Evolutionary conservation across 352 stramenopile species (phyloP), one percentile per base, ranked within the genome.

Genomic region (Phytophthora pluvialis): DNA sequence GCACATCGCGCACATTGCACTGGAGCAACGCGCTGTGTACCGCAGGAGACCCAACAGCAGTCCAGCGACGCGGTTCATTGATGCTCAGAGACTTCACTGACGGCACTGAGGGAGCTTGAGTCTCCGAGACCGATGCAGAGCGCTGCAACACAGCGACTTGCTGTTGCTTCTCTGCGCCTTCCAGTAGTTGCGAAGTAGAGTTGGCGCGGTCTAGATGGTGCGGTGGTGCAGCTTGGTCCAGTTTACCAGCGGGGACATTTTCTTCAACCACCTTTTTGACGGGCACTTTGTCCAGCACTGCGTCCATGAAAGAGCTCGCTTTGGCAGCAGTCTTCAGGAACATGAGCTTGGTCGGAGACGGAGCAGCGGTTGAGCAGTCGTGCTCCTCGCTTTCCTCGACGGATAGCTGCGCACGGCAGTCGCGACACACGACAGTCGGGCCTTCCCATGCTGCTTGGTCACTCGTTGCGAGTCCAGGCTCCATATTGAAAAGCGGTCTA

Each of bases 301-400:
- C 45, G 43, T 82, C 73, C n/a, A 84, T 60, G 49, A 83, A 77
- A 0, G 73, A 84, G 1, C 47, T 71, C 7, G 70, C 64, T 52
- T 51, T 57, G 29, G 58, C 50, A n/a, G 58, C 64, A 47, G 65
- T 72, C 47, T 58, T 73, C 7, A 64, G 29, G 15, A 73, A 35
- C 33, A 65, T 56, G 13, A 50, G 44, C 29, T 69, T 81, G 8
- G 64, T 73, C 11, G 59, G 47, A 5, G 59, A 66, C 4, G 43
- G 40, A 7, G 54, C 16, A 13, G 38, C 40, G 9, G 58, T 31
- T 8, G 75, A 72, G 50, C 83, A 90, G 63, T 91, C 83, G 52
- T 91, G 83, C 5, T 62, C 79, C 35, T 91, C 83, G 39, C 88
- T 90, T 12, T 81, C 70, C 49, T 91, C 83, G 32, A 90, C 58